These are phyloP conservation scores for Microbotryum violaceum DNA, from an alignment of 1,284 basidiomycete genomes.

Conservation along the genomic window DNA sequence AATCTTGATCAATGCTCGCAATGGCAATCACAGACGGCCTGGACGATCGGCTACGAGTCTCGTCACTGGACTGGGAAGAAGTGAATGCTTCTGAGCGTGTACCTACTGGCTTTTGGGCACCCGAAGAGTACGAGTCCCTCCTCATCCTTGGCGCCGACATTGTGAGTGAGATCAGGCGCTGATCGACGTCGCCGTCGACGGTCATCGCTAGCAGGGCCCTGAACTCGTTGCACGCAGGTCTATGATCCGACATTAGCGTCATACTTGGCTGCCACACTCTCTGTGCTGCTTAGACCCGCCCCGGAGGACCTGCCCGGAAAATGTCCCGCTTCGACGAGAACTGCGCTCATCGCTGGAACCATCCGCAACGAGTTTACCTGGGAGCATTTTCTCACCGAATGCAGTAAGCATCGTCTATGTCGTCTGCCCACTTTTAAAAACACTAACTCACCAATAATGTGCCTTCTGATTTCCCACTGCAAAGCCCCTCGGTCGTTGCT, in stretches of 20 bases:
- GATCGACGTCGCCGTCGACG: background rate
- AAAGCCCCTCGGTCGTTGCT: background rate
- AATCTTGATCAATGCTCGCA: no score
- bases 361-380: slow-evolving; percentile 25
- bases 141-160: slow-evolving; percentile 28
- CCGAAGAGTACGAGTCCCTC: background rate
- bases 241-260: slow-evolving; percentile 21
- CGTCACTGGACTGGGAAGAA: slow-evolving; percentile 25
- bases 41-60: background rate
- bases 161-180: slow-evolving; percentile 5
- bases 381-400: slow-evolving; percentile 15
- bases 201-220: background rate
- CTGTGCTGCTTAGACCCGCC: slow-evolving; percentile 4
- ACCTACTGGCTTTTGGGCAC: background rate
- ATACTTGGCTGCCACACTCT: slow-evolving; percentile 11
- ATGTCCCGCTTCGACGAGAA: background rate
- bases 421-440: no score
- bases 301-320: background rate
- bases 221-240: slow-evolving; percentile 7
- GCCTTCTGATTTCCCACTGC: background rate
- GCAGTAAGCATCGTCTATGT: slow-evolving; percentile 9
- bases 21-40: slow-evolving; percentile 4
- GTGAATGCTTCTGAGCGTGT: background rate
- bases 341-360: slow-evolving; percentile 24
- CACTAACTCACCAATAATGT: background rate